Base-by-base conservation (phyloP, 2,329 filamentous ascomycete species). In the Camptophora hylomeconis region DNA sequence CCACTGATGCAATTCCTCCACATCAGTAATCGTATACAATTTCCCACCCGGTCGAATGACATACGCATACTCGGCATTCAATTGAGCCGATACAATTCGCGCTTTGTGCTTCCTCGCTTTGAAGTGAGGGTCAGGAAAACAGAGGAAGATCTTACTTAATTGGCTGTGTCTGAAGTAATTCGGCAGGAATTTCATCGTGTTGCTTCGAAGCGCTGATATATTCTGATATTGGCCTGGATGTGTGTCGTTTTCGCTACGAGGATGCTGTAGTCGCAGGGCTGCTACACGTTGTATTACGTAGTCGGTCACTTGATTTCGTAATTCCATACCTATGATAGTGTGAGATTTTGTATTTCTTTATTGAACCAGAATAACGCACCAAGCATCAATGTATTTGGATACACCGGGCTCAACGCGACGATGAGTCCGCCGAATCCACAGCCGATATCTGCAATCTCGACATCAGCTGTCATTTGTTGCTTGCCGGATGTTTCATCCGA, bases 141-240 rank as follows among this genome's bases (percentile, higher is more conserved):
- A 98, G 46, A 98, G 80, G 55, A 98, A 98, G 50, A 95, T 81
- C 51, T 92, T 92, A 39, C 68, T 71, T 9, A 98, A 71, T 51
- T 94, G 86, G 9, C 60, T 65, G 47, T 76, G 80, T 31, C 58
- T 62, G 64, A 98, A 95, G 65, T 94, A 93, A 51, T 98, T 95
- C 38, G 92, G 87, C n/a, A 98, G 64, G 56, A 95, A 98, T 54
- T 98, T 98, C 89, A 98, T 98, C 4, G 83, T 82, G 60, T 98
- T 98, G 41, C 82, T 81, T 38, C 89, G 77, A 26, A 98, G 63
- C 50, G 83, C 92, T 18, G 80, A 75, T 30, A 87, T 77, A 53
- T 98, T 98, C 49, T 92, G 78, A 53, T 83, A 95, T 21, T 45
- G 42, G 4, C 39, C 26, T 5, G 36, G 36, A 16, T 37, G 28